A percentile compares a stretch with the other conserved stretches of the same genome.
phyloP scores from a whole-genome alignment of 805 yeast species.

The Lachancea meyersii region DNA sequence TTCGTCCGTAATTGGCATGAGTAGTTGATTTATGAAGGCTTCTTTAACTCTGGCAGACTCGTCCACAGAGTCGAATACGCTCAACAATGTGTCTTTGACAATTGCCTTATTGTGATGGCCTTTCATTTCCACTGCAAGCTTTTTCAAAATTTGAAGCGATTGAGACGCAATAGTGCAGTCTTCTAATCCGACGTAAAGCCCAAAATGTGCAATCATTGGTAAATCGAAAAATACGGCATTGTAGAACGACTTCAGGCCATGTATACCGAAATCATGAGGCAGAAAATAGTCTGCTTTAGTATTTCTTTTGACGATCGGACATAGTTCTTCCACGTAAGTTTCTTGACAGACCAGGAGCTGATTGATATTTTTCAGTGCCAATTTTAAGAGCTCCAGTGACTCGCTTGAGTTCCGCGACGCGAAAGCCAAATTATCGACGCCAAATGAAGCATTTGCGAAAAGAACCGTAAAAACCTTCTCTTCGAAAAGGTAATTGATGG shows the following conservation, averaged over 20 bases:
- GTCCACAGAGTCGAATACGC: slow-evolving; percentile 66
- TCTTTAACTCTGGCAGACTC: slow-evolving; percentile 70
- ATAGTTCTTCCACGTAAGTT: slow-evolving; percentile 44
- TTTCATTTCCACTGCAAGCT: slow-evolving; percentile 37
- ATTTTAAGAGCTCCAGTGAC: slow-evolving; percentile 30
- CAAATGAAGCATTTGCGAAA: slow-evolving; percentile 51
- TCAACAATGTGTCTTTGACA: slow-evolving; percentile 56
- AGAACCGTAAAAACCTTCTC: slow-evolving; percentile 51
- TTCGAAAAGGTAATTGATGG: slow-evolving; percentile 55
- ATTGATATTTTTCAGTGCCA: slow-evolving; percentile 43
- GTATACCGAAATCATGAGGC: slow-evolving; percentile 42
- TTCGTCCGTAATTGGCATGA: slow-evolving; percentile 37
- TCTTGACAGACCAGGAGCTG: slow-evolving; percentile 48
- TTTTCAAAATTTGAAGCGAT: slow-evolving; percentile 48
- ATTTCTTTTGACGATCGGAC: slow-evolving; percentile 31
- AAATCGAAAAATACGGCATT: slow-evolving; percentile 68
- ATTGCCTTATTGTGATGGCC: slow-evolving; percentile 33
- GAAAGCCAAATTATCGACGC: slow-evolving; percentile 46
- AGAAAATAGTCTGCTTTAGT: slow-evolving; percentile 20
- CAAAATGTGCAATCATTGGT: slow-evolving; percentile 66
- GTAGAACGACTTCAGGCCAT: slow-evolving; percentile 56
- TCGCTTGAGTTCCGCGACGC: slow-evolving; percentile 23
- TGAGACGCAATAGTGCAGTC: slow-evolving; percentile 45
- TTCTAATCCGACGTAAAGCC: slow-evolving; percentile 63
- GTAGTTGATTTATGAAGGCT: slow-evolving; percentile 65